A percentile compares a stretch with the other conserved stretches of the same genome.
Evolutionary conservation across 163 green algal species (phyloP).

Genomic region (Chloromonas sp.): DNA sequence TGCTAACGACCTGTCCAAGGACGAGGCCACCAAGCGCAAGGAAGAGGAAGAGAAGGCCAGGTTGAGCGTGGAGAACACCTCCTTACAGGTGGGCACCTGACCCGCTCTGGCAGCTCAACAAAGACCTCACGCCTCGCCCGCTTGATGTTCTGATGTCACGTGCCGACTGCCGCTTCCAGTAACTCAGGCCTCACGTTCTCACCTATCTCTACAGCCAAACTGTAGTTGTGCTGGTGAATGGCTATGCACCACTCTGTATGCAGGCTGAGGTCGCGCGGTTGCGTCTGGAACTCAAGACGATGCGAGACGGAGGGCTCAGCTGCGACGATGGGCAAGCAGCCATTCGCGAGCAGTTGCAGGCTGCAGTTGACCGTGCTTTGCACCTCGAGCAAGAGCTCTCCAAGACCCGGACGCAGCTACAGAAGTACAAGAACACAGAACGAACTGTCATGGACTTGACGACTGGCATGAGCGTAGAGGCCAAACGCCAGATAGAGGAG

Average conservation of each 20-base stretch:
- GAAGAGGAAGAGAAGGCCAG: not conserved
- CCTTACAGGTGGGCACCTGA: not conserved
- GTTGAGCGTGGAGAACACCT: not conserved
- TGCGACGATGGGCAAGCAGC: not conserved
- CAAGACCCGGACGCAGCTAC: slow-evolving; percentile 3
- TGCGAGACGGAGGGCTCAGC: slow-evolving; percentile 30
- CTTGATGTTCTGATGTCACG: no score
- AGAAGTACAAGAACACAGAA: slow-evolving; percentile 29
- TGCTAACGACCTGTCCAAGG: not conserved
- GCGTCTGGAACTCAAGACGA: slow-evolving; percentile 46
- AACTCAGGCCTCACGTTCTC: no score
- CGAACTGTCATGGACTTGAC: slow-evolving; percentile 35
- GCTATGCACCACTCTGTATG: not conserved
- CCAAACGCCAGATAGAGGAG: slow-evolving; percentile 37
- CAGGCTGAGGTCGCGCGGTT: slow-evolving; percentile 17
- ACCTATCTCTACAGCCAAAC: no score
- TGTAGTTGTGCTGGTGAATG: no score
- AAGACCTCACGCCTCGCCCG: not conserved
- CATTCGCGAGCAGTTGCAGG: slow-evolving; percentile 21
- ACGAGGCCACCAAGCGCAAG: not conserved
- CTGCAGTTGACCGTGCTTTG: not conserved
- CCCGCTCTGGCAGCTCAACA: not conserved
- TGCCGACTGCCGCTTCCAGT: no score
- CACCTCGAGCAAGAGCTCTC: slow-evolving; percentile 22
- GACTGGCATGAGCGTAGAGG: slow-evolving; percentile 39